Percentiles rank a stretch among this genome's conserved stretches.
Evolutionary conservation across 2,329 filamentous ascomycete genomes (phyloP).

Genomic region (Colletotrichum zoysiae): DNA sequence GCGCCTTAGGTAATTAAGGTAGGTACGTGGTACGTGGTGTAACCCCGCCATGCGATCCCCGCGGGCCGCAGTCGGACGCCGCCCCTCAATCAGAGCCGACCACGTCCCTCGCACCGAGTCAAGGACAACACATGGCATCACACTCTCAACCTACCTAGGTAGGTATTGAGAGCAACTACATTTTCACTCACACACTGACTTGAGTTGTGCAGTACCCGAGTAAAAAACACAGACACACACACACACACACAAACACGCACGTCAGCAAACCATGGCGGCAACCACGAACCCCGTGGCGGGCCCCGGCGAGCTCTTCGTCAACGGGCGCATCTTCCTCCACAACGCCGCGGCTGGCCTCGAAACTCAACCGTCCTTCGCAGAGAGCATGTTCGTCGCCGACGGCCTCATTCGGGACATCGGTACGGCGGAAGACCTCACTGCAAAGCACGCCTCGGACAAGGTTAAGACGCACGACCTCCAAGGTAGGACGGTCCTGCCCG

Average conservation of each 20-base stretch:
- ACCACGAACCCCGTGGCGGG: background rate
- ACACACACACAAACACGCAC: too few relatives aligned
- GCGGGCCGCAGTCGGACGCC: slow-evolving; percentile 10
- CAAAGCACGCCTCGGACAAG: background rate
- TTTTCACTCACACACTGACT: background rate
- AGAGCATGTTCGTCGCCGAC: slow-evolving; percentile 41
- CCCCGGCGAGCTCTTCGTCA: slow-evolving; percentile 38
- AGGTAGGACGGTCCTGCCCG: slow-evolving; percentile 60
- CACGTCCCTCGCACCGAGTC: slow-evolving; percentile 6
- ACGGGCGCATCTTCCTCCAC: slow-evolving; percentile 42
- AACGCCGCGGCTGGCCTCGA: slow-evolving; percentile 33
- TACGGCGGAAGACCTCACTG: slow-evolving; percentile 13
- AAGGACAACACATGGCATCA: slow-evolving; percentile 7
- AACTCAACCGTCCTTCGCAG: slow-evolving; percentile 40
- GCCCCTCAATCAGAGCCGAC: slow-evolving; percentile 7
- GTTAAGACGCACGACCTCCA: slow-evolving; percentile 42
- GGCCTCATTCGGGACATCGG: slow-evolving; percentile 41
- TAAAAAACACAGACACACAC: too few relatives aligned
- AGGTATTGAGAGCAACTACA: too few relatives aligned
- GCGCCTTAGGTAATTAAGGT: background rate
- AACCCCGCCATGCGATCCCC: slow-evolving; percentile 35
- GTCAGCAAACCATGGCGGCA: background rate
- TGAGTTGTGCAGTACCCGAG: background rate
- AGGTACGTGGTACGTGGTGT: background rate
- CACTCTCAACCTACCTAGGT: background rate